A percentile compares a stretch with the other conserved stretches of the same genome.
These are phyloP conservation scores for Mucuna pruriens DNA, from an alignment of 306 rosid species.

Conservation along the genomic window DNA sequence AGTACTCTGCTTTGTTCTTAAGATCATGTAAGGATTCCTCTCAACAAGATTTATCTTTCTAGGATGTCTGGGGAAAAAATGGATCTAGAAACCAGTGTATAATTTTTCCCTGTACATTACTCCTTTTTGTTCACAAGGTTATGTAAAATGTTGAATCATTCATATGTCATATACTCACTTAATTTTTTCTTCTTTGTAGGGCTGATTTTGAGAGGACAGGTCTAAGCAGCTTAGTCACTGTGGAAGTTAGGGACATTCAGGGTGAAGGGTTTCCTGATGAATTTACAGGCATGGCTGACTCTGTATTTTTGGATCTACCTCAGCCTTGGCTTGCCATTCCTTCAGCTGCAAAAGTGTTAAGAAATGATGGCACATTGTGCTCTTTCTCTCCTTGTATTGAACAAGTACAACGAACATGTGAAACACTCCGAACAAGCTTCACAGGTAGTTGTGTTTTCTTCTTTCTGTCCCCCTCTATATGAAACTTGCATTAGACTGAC, in stretches of 20 bases:
- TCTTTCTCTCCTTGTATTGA: slow-evolving; percentile 89
- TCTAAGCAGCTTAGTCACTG: slow-evolving; percentile 68
- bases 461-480: not conserved
- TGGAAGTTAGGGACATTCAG: slow-evolving; percentile 83
- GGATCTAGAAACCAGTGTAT: not conserved
- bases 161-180: not conserved
- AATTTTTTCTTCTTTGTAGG: slow-evolving; percentile 41
- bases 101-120: not conserved
- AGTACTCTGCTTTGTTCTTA: not conserved
- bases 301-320: slow-evolving; percentile 87
- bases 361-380: slow-evolving; percentile 72
- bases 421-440: slow-evolving; percentile 64
- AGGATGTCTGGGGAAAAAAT: not conserved
- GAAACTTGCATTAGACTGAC: slow-evolving; percentile 3
- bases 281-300: slow-evolving; percentile 60
- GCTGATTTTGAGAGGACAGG: slow-evolving; percentile 92
- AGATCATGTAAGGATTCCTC: not conserved
- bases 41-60: not conserved
- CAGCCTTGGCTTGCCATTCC: slow-evolving; percentile 93
- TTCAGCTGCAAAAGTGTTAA: slow-evolving; percentile 76
- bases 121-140: not conserved
- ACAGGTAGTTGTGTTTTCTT: slow-evolving; percentile 56
- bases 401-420: slow-evolving; percentile 77
- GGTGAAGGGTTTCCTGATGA: slow-evolving; percentile 88
- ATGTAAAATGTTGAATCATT: not conserved